Conservation (phyloP, 1,139 yeast species). For the Geotrichum histeridarum region DNA sequence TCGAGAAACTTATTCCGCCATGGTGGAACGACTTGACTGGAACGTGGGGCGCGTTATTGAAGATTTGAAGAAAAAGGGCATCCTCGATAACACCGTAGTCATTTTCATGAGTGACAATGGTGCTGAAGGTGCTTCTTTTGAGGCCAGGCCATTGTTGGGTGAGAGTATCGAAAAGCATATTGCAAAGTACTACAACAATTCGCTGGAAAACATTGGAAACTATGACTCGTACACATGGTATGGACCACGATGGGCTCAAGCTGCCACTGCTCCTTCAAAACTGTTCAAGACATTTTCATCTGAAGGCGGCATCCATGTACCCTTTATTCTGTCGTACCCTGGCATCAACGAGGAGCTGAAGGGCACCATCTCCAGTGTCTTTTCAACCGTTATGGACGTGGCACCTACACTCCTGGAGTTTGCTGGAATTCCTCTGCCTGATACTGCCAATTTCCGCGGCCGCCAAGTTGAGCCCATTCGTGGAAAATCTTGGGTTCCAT, state of each 20-base stretch:
- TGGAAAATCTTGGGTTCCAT: conserved; percentile 43
- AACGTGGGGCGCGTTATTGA: conserved; percentile 47
- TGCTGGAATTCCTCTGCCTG: conserved; percentile 39
- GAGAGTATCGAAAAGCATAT: conserved; percentile 34
- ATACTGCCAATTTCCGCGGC: conserved; percentile 35
- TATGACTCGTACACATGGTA: conserved; percentile 49
- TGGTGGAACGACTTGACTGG: conserved; percentile 52
- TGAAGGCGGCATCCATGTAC: conserved; percentile 56
- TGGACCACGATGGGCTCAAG: conserved; percentile 60
- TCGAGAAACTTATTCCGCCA: conserved; percentile 56
- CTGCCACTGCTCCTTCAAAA: conserved; percentile 54
- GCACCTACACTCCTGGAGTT: conserved; percentile 50
- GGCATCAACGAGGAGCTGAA: conserved; percentile 21
- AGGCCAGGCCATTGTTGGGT: conserved; percentile 46
- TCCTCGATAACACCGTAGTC: conserved; percentile 50
- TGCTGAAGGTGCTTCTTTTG: conserved; percentile 55
- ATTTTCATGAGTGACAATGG: conserved; percentile 58
- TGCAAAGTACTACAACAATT: conserved; percentile 42
- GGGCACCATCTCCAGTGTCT: conserved; percentile 37
- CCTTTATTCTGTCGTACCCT: conserved; percentile 38
- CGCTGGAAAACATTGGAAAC: conserved; percentile 47
- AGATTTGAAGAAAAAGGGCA: conserved; percentile 40
- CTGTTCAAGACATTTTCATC: conserved; percentile 50
- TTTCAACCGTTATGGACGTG: conserved; percentile 55
- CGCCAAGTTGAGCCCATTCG: conserved; percentile 41